Evolutionary conservation across 2,329 filamentous ascomycete species (phyloP).

Genomic region (Kalaharituber pfeilii): DNA sequence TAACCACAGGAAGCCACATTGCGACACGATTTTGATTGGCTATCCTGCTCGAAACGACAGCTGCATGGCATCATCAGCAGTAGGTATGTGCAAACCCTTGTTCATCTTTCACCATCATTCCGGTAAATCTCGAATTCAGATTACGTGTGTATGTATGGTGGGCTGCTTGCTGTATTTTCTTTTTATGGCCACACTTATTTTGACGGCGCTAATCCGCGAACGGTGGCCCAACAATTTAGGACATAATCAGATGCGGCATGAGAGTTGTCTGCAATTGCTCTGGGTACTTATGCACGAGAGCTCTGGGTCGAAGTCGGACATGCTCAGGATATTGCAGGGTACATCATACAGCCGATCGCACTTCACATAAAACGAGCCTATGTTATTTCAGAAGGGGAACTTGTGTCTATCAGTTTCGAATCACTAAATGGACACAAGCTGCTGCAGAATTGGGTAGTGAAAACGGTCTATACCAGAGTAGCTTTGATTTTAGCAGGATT

Average conservation of each 20-base stretch:
- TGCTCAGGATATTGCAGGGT: not conserved
- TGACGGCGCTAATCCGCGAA: not conserved
- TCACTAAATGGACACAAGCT: no score
- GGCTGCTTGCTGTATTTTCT: not conserved
- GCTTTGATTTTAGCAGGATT: no score
- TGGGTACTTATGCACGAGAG: not conserved
- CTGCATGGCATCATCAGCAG: not conserved
- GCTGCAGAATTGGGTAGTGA: no score
- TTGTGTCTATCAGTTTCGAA: no score
- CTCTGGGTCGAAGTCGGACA: not conserved
- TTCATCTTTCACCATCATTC: not conserved
- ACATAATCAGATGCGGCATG: not conserved
- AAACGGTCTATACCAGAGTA: no score
- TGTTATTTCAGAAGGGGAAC: no score
- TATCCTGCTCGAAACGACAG: not conserved
- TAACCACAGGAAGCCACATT: conserved; percentile 1
- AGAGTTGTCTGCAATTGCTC: not conserved
- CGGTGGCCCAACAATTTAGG: not conserved
- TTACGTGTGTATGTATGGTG: not conserved
- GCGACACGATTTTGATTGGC: not conserved
- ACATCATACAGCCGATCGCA: not conserved
- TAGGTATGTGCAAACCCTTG: not conserved
- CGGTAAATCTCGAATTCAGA: not conserved
- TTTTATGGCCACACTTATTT: not conserved
- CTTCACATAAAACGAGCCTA: no score